Conservation (phyloP, 192 early-diverging fungal species). For the Chytriomyces sp. region DNA sequence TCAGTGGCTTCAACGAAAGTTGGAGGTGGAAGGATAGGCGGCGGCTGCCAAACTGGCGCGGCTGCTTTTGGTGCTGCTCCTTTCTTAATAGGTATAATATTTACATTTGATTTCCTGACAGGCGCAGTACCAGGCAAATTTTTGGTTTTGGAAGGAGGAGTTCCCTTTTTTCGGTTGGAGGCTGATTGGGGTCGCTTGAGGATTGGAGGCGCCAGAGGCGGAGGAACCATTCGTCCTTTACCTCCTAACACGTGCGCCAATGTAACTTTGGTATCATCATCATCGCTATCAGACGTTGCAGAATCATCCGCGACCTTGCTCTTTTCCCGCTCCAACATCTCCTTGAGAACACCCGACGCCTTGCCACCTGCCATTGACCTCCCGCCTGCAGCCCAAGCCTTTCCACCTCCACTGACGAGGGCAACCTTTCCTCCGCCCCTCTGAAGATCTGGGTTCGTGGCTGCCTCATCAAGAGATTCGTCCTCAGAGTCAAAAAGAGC, state of each 20-base stretch:
- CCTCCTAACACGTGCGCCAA: neutral
- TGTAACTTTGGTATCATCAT: neutral
- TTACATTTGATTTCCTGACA: neutral
- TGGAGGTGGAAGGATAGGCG: neutral
- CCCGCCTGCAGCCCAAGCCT: neutral
- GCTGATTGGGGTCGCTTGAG: neutral
- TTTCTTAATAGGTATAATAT: neutral
- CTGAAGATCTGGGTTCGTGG: no score
- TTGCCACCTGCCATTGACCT: neutral
- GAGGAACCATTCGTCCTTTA: conserved; percentile 1
- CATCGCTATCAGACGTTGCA: neutral
- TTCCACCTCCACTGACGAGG: neutral
- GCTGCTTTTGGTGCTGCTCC: neutral
- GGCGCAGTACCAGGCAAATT: neutral
- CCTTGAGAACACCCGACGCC: neutral
- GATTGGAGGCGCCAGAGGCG: neutral
- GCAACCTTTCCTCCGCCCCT: neutral
- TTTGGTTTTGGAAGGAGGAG: neutral
- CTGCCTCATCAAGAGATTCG: neutral
- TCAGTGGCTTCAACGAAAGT: conserved; percentile 13
- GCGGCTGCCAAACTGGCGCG: neutral
- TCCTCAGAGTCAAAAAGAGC: neutral
- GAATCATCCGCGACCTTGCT: neutral
- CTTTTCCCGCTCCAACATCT: neutral
- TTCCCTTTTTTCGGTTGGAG: neutral